These are phyloP conservation scores for Bacidia gigantensis DNA, from an alignment of 495 filamentous ascomycete species.

Conservation along the genomic window DNA sequence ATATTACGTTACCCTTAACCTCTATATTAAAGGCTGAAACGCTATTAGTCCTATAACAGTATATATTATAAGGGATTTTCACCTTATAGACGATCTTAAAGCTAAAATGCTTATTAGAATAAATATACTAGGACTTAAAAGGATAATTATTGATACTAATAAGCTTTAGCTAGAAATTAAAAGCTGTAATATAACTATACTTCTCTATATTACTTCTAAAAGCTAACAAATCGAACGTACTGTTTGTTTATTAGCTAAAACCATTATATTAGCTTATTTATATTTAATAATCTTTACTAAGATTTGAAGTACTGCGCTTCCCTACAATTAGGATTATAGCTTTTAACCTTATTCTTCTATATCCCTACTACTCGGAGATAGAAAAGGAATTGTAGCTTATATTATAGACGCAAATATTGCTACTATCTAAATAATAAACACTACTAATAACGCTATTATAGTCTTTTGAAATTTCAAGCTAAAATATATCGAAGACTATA, in stretches of 20 bases:
- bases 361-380: background rate
- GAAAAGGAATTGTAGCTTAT: background rate
- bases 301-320: background rate
- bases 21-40: background rate
- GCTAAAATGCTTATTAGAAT: background rate
- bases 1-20: background rate
- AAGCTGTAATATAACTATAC: background rate
- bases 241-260: background rate
- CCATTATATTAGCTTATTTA: background rate
- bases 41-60: background rate
- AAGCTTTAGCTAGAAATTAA: background rate
- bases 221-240: background rate
- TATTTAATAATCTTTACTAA: background rate
- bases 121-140: background rate
- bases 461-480: background rate
- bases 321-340: background rate
- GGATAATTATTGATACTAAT: background rate
- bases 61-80: constrained; percentile 2
- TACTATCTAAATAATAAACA: background rate
- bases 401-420: background rate
- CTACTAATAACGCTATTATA: background rate
- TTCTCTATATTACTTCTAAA: background rate
- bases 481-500: background rate
- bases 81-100: background rate
- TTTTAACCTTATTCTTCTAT: background rate